Evolutionary conservation across 768 basidiomycete species (phyloP), one percentile per base, ranked within the genome.

Genomic region (Boletus coccyginus): DNA sequence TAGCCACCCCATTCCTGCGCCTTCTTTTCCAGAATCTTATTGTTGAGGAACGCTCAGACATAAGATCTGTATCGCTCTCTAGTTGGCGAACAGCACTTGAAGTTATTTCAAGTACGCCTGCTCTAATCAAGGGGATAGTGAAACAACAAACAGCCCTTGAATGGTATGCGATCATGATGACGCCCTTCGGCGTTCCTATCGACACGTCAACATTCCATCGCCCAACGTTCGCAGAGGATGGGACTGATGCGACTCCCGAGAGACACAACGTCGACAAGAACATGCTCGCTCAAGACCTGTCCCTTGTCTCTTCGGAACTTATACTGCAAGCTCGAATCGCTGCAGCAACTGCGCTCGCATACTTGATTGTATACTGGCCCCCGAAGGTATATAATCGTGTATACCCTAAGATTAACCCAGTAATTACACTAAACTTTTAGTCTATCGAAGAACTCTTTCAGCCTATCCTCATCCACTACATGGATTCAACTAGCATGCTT

Each of bases 211-310:
- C 78, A 16, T 94, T 98, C 66, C 86, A 88, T 70, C 78, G 79
- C 45, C 83, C 87, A 4, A 75, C 78, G 4, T 70, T 81, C n/a
- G 67, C 77, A 1, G 72, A 74, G 16, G 77, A 81, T 52, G 81
- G 79, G 11, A 70, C 72, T 7, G 75, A 77, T 24, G 70, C 74
- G 3, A 43, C 31, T 19, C 74, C 78, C 0, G 88, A 92, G 68
- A 81, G 86, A 45, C 92, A 98, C 69, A 94, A 97, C 63, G 92
- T 98, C 33, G 97, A 99, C 76, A 98, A 94, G 78, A 90, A 89
- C 56, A 94, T 98, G 87, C 78, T 98, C 24, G 78, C 82, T 6
- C 95, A 98, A 67, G 97, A 99, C 68, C 75, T 94, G 42, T 85
- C 92, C 1, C 77, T 99, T 38, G 81, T 98, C 33, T 77, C 87